Evolutionary conservation across 495 filamentous ascomycete species (phyloP).

Genomic region (Neurospora intermedia): DNA sequence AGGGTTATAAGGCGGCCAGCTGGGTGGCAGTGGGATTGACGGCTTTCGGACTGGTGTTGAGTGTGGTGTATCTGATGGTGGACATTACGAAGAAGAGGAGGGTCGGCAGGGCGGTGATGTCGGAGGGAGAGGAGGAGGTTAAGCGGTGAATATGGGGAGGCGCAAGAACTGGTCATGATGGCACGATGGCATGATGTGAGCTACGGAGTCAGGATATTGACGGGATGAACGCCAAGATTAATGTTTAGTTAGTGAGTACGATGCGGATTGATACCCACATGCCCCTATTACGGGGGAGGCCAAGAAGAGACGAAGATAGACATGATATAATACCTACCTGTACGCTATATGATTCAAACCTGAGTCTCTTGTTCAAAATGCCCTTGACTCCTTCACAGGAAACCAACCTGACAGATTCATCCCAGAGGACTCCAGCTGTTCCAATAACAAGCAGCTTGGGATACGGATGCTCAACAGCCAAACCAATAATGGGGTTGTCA

Average conservation of each 20-base stretch:
- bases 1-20: slow-evolving; percentile 27
- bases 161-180: not conserved
- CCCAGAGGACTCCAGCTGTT: not conserved
- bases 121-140: not conserved
- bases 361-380: not conserved
- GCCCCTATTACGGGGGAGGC: not conserved
- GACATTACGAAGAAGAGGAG: not conserved
- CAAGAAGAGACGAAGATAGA: not conserved
- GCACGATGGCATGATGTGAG: not conserved
- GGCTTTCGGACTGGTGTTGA: slow-evolving; percentile 16
- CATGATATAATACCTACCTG: too few species aligned
- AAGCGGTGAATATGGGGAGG: not conserved
- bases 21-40: slow-evolving; percentile 26
- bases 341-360: not conserved
- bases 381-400: not conserved
- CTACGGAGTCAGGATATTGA: not conserved
- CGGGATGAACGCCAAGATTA: not conserved
- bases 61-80: slow-evolving; percentile 4
- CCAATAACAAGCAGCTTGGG: not conserved
- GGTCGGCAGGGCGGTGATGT: not conserved
- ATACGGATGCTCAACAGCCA: not conserved
- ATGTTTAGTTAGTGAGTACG: not conserved
- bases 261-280: not conserved
- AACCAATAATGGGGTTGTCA: not conserved
- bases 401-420: not conserved